Evolutionary conservation across 306 rosid species (phyloP).

Genomic region (Luffa acutangula): DNA sequence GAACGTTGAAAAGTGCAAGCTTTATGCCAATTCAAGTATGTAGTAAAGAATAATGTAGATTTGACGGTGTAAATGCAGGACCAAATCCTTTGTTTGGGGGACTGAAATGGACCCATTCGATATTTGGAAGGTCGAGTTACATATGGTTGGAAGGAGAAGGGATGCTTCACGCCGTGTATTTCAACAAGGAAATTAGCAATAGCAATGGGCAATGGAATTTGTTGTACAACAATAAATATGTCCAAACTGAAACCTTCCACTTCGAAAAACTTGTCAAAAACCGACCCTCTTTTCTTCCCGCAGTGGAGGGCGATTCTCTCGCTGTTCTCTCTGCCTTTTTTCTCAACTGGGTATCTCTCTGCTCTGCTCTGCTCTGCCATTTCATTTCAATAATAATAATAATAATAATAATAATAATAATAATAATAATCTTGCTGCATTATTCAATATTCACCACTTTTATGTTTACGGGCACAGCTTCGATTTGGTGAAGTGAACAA

Average conservation of each 20-base stretch:
- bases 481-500: slow-evolving; percentile 57
- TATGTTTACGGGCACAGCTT: slow-evolving; percentile 12
- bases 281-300: slow-evolving; percentile 52
- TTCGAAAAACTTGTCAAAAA: slow-evolving; percentile 35
- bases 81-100: slow-evolving; percentile 73
- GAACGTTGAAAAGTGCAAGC: no score
- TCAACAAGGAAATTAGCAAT: slow-evolving; percentile 9
- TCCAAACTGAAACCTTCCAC: slow-evolving; percentile 45
- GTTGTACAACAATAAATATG: slow-evolving; percentile 46
- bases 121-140: slow-evolving; percentile 45
- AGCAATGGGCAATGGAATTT: slow-evolving; percentile 23
- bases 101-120: slow-evolving; percentile 42
- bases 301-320: slow-evolving; percentile 33
- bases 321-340: slow-evolving; percentile 46
- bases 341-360: slow-evolving; percentile 34
- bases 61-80: slow-evolving; percentile 23
- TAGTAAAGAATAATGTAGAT: no score
- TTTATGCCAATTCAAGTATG: no score
- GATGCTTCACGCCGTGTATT: slow-evolving; percentile 64
- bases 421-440: no score
- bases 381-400: not conserved
- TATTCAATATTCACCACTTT: no score
- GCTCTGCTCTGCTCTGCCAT: no score
- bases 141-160: slow-evolving; percentile 85
- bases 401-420: no score